Evolutionary conservation across 495 filamentous ascomycete genomes (phyloP).

Genomic region (Aspergillus bertholletiae): DNA sequence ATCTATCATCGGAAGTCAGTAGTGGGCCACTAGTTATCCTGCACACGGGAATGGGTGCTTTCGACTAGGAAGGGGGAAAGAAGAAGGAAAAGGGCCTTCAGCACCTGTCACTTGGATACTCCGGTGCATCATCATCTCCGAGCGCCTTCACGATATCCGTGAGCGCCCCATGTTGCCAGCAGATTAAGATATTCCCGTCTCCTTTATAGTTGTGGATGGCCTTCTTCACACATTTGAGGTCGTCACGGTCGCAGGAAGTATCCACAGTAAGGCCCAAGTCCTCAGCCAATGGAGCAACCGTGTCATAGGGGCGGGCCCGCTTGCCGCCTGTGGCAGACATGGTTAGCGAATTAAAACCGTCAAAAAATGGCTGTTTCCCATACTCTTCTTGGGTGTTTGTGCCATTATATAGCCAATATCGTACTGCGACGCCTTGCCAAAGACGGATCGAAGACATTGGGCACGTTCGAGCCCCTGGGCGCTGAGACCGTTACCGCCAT

Average conservation of each 20-base stretch:
- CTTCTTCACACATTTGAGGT: constrained; percentile 42
- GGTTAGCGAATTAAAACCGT: neutral
- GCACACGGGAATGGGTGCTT: too few species aligned
- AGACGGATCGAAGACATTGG: constrained; percentile 47
- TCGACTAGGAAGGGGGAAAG: too few species aligned
- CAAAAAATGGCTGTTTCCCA: constrained; percentile 14
- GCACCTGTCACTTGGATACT: constrained; percentile 33
- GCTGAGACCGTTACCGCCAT: constrained; percentile 42
- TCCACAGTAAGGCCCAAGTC: constrained; percentile 51
- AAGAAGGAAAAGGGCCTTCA: neutral
- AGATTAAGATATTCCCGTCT: constrained; percentile 52
- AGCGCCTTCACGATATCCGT: constrained; percentile 44
- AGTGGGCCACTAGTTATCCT: neutral
- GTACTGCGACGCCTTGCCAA: constrained; percentile 42
- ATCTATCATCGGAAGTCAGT: constrained; percentile 20
- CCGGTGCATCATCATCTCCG: constrained; percentile 36
- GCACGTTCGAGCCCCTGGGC: constrained; percentile 44
- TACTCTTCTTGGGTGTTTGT: constrained; percentile 44
- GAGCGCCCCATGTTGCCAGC: constrained; percentile 52
- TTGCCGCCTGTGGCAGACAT: constrained; percentile 38
- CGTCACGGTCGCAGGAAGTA: constrained; percentile 46
- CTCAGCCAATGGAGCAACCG: constrained; percentile 46
- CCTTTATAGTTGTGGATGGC: constrained; percentile 42
- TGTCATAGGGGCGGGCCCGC: constrained; percentile 47
- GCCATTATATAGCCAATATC: constrained; percentile 53